Base-by-base conservation (phyloP, 2,329 filamentous ascomycete species). In the Pyrenochaeta sp. region DNA sequence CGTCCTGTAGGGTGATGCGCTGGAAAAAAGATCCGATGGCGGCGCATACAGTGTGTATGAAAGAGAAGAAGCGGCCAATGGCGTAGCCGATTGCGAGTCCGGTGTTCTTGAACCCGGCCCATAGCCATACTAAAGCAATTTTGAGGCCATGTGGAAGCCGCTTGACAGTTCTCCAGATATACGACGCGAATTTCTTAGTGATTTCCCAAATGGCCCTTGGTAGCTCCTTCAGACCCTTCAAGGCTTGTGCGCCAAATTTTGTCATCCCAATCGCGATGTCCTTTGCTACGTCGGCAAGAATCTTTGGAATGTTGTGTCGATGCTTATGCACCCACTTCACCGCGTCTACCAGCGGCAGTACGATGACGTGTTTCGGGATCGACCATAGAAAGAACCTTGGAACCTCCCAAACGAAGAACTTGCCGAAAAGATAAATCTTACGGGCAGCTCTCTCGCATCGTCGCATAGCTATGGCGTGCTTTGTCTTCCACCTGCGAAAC, bases 311-410 rank as follows among this genome's bases (percentile, higher is more conserved):
- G 30, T 61, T 54, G 2, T 29, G n/a, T 3, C 48, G 42, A 52
- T 61, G 56, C 23, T 39, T 43, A 11, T 49, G 42, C 23, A 58
- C 9, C 54, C 56, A 63, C 45, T 53, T 60, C 4, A 41, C 20
- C 2, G 49, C 40, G 15, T 40, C 15, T 1, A 35, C 20, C 5
- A 56, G 3, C 1, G 58, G 58, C 4, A 45, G 9, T 17, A 62
- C 39, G 15, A 64, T 31, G 3, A 48, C 6, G 21, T 58, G 37
- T 31, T 59, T 63, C 12, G 59, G 61, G 11, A 56, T 9, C 18
- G 27, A 33, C 51, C 53, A 65, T 10, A 65, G 9, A 12, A 63
- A 50, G 37, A 61, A 61, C 41, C 48, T 63, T 2, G 61, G 61
- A 1, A 59, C 20, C n/a, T 56, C 31, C 36, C 40, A 65, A 1